Percentiles rank a stretch among this genome's conserved stretches.
phyloP scores from a whole-genome alignment of 2,329 filamentous ascomycete species.

The Sporothrix mexicana region DNA sequence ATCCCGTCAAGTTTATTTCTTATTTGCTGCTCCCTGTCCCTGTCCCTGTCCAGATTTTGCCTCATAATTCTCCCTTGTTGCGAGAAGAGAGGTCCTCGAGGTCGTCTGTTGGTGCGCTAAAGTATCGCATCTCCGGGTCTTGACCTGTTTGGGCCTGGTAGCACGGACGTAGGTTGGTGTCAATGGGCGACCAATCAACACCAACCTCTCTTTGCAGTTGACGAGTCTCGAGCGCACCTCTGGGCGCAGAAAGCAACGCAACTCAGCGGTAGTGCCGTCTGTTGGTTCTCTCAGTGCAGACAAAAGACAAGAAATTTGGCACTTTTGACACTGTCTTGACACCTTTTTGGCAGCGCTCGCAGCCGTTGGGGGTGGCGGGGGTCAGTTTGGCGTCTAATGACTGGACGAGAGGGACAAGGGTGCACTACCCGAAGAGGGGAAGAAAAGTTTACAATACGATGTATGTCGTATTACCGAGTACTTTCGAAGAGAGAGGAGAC shows the following conservation, averaged over 20 bases:
- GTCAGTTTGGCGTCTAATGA: not conserved
- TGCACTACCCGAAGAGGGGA: constrained; percentile 11
- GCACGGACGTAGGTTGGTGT: constrained; percentile 11
- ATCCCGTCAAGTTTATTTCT: not conserved
- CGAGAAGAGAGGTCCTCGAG: not conserved
- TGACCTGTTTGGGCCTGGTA: constrained; percentile 14
- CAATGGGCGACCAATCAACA: not conserved
- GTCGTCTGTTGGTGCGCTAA: not conserved
- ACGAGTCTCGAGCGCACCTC: too few species aligned
- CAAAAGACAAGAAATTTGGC: not conserved
- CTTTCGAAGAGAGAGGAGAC: not conserved
- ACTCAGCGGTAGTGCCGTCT: constrained; percentile 10
- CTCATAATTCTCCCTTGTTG: constrained; percentile 2
- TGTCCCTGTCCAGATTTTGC: not conserved
- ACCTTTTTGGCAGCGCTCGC: not conserved
- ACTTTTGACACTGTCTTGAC: not conserved
- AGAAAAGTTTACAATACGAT: not conserved
- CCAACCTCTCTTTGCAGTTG: too few species aligned
- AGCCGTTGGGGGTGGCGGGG: constrained; percentile 17
- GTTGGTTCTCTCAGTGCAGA: constrained; percentile 20
- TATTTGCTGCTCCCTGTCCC: not conserved
- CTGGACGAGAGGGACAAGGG: not conserved
- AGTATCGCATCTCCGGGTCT: constrained; percentile 21
- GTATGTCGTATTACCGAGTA: too few species aligned
- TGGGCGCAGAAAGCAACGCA: not conserved